A percentile compares a stretch with the other conserved stretches of the same genome.
These are phyloP conservation scores for Ustilago crameri DNA, from an alignment of 1,284 basidiomycete genomes.

Conservation along the genomic window DNA sequence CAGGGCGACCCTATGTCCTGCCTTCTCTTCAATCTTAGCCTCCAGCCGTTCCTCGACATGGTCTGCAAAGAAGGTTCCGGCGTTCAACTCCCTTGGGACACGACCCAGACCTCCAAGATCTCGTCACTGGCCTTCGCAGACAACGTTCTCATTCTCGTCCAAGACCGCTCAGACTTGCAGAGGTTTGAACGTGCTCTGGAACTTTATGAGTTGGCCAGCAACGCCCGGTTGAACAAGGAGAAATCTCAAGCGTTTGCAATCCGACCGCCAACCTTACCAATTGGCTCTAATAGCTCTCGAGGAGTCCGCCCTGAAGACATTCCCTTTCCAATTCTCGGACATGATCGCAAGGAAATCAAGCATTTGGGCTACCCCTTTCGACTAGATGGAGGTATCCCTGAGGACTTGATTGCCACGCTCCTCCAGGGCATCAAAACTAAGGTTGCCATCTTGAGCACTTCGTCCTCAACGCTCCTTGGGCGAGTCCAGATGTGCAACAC, in stretches of 20 bases:
- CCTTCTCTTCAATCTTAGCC: slow-evolving; percentile 13
- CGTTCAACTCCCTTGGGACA: slow-evolving; percentile 3
- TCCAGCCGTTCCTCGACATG: slow-evolving; percentile 11
- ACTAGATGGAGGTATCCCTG: too few species aligned
- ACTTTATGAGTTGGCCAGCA: slow-evolving; percentile 6
- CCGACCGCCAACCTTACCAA: not conserved
- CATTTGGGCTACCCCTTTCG: too few species aligned
- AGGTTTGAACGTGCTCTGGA: not conserved
- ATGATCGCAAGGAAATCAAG: too few species aligned
- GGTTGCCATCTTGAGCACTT: slow-evolving; percentile 1
- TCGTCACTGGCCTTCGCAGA: slow-evolving; percentile 4
- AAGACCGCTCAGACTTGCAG: too few species aligned
- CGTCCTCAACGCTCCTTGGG: slow-evolving; percentile 1
- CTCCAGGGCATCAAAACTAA: too few species aligned
- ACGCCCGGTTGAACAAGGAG: slow-evolving; percentile 8
- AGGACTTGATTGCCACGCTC: too few species aligned
- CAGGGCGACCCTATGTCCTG: slow-evolving; percentile 17
- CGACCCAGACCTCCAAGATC: not conserved
- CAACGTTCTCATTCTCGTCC: too few species aligned
- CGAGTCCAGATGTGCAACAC: slow-evolving; percentile 9
- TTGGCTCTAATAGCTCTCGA: too few species aligned
- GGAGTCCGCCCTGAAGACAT: too few species aligned
- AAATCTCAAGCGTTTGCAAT: slow-evolving; percentile 9
- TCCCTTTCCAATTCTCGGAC: too few species aligned
- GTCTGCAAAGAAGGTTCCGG: slow-evolving; percentile 1